phyloP scores from a whole-genome alignment of 306 rosid genomes.

The Acacia crassicarpa region DNA sequence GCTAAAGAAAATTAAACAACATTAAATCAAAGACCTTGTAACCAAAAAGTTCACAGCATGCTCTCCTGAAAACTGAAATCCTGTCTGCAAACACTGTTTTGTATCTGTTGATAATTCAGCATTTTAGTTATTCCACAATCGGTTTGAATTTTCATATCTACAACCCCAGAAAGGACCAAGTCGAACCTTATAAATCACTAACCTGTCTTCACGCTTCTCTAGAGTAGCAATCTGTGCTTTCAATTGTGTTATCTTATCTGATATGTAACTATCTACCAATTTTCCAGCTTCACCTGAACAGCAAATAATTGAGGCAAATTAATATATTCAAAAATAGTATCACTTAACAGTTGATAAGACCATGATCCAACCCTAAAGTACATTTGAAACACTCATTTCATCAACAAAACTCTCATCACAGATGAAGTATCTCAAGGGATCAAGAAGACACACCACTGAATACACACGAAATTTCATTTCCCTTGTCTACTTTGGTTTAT shows the following conservation, averaged over 20 bases:
- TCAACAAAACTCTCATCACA: constrained; percentile 9
- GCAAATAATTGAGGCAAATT: constrained; percentile 27
- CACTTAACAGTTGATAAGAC: too few relatives aligned
- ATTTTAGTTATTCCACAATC: constrained; percentile 29
- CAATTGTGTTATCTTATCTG: constrained; percentile 75
- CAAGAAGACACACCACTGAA: constrained; percentile 4
- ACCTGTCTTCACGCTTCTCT: constrained; percentile 97
- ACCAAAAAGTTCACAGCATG: constrained; percentile 98
- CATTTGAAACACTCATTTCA: background rate
- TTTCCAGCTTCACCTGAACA: constrained; percentile 82
- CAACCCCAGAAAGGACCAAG: constrained; percentile 7
- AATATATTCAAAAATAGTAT: background rate
- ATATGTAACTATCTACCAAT: constrained; percentile 80
- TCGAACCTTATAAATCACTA: constrained; percentile 29
- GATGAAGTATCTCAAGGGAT: background rate
- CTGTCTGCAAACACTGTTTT: constrained; percentile 96
- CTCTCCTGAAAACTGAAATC: constrained; percentile 94
- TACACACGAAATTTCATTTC: constrained; percentile 19
- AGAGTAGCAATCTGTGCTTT: constrained; percentile 94
- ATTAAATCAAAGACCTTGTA: constrained; percentile 52
- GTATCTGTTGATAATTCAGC: constrained; percentile 66
- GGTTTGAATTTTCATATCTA: constrained; percentile 22
- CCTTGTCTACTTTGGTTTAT: background rate
- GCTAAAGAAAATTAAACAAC: background rate
- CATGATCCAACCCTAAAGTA: background rate